phyloP scores from a whole-genome alignment of 768 basidiomycete genomes.

The Trametes villosa region DNA sequence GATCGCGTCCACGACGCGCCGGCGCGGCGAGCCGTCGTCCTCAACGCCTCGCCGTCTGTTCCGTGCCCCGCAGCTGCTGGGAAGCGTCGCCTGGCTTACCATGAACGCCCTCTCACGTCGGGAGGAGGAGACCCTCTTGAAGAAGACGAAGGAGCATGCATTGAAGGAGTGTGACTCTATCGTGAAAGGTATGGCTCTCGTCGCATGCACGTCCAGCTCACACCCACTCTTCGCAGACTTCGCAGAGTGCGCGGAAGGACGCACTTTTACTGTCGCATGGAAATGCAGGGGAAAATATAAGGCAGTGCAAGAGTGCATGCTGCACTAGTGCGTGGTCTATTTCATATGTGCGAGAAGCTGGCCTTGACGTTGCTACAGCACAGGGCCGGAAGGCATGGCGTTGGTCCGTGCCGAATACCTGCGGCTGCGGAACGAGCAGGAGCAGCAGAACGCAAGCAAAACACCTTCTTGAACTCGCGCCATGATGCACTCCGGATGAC shows the following conservation, averaged over 20 bases:
- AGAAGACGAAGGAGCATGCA: constrained; percentile 79
- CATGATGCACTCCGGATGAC: too few species aligned
- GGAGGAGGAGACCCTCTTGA: constrained; percentile 85
- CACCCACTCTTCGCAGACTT: constrained; percentile 56
- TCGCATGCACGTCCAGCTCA: neutral
- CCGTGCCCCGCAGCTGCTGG: neutral
- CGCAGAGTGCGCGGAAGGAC: constrained; percentile 80
- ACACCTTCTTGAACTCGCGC: constrained; percentile 13
- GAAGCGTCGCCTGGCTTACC: constrained; percentile 1
- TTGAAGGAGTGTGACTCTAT: constrained; percentile 76
- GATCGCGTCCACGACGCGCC: constrained; percentile 12
- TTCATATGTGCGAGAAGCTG: neutral
- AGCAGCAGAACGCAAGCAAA: constrained; percentile 15
- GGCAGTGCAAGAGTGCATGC: constrained; percentile 76
- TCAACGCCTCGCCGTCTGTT: constrained; percentile 13
- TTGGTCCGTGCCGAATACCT: constrained; percentile 73
- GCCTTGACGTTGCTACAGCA: constrained; percentile 46
- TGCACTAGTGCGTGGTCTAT: constrained; percentile 64
- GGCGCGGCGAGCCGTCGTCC: constrained; percentile 21
- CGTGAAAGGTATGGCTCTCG: constrained; percentile 61
- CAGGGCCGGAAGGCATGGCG: constrained; percentile 76
- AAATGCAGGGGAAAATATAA: constrained; percentile 73
- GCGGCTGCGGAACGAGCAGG: constrained; percentile 58
- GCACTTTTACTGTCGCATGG: constrained; percentile 87
- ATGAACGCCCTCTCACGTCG: constrained; percentile 89